A percentile compares a stretch with the other conserved stretches of the same genome.
Conservation (phyloP, 257 asterid species). For the Nicotiana benthamiana region DNA sequence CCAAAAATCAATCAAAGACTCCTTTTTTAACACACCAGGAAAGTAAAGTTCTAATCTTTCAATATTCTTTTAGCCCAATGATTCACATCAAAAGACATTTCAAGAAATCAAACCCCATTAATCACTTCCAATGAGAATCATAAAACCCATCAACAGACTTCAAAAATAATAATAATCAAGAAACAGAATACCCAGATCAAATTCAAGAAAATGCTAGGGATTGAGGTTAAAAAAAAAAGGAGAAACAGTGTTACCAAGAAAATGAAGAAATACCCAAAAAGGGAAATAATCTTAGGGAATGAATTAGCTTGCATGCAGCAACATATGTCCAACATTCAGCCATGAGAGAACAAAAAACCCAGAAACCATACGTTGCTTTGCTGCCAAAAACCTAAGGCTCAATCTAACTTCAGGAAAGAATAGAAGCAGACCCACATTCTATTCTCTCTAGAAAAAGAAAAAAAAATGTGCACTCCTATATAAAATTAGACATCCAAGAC, state of each 20-base stretch:
- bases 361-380: neutral
- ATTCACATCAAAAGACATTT: slow-evolving; percentile 1
- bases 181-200: slow-evolving; percentile 3
- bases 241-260: slow-evolving; percentile 2
- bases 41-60: too few species aligned
- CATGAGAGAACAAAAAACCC: slow-evolving; percentile 11
- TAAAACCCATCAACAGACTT: slow-evolving; percentile 7
- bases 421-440: slow-evolving; percentile 12
- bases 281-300: neutral
- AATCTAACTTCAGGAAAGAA: slow-evolving; percentile 1
- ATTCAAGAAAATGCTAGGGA: slow-evolving; percentile 6
- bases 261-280: neutral
- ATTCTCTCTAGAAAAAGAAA: slow-evolving; percentile 1
- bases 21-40: too few species aligned
- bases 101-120: neutral
- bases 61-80: neutral
- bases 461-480: neutral
- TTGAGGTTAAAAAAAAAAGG: neutral
- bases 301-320: slow-evolving; percentile 5
- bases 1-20: too few species aligned
- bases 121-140: neutral
- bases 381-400: slow-evolving; percentile 12
- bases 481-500: neutral
- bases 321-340: neutral
- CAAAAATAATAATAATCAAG: neutral